Evolutionary conservation across 2,329 filamentous ascomycete species (phyloP).

Genomic region (Xylaria sp.): DNA sequence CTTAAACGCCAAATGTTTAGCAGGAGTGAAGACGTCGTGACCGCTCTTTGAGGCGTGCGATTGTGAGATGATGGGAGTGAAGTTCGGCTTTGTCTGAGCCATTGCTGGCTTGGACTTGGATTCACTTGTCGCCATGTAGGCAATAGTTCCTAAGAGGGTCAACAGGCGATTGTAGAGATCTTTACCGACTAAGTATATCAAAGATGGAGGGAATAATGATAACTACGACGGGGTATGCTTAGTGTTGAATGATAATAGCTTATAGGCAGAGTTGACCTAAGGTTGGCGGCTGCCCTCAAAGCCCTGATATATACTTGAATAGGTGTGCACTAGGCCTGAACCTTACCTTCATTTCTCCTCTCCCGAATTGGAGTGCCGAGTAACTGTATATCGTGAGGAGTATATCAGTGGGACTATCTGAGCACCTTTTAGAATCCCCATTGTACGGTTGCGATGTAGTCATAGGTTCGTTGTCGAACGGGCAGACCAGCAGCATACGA

Average conservation of each 20-base stretch:
- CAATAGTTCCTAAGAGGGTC: constrained; percentile 11
- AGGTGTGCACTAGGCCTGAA: neutral
- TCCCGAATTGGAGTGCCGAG: constrained; percentile 23
- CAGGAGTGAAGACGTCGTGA: constrained; percentile 60
- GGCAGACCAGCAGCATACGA: constrained; percentile 32
- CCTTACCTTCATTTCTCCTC: constrained; percentile 39
- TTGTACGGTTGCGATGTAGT: constrained; percentile 38
- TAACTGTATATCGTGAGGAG: constrained; percentile 31
- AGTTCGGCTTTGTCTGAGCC: constrained; percentile 35
- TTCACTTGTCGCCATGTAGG: constrained; percentile 43
- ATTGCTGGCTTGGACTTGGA: constrained; percentile 33
- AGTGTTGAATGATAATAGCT: neutral
- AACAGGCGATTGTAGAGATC: neutral
- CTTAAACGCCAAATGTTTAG: constrained; percentile 66
- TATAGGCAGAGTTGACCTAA: neutral
- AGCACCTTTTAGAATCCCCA: constrained; percentile 18
- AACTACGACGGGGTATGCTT: neutral
- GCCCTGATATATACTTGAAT: constrained; percentile 40
- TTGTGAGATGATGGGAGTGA: constrained; percentile 45
- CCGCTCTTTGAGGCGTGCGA: constrained; percentile 24
- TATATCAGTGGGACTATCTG: constrained; percentile 31
- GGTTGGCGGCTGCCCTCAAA: constrained; percentile 1
- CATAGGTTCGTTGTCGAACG: constrained; percentile 31
- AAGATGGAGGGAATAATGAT: constrained; percentile 5
- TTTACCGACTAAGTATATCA: neutral